Evolutionary conservation across 176 grass and related monocot species (phyloP).

Genomic region (Puccinellia tenuiflora): DNA sequence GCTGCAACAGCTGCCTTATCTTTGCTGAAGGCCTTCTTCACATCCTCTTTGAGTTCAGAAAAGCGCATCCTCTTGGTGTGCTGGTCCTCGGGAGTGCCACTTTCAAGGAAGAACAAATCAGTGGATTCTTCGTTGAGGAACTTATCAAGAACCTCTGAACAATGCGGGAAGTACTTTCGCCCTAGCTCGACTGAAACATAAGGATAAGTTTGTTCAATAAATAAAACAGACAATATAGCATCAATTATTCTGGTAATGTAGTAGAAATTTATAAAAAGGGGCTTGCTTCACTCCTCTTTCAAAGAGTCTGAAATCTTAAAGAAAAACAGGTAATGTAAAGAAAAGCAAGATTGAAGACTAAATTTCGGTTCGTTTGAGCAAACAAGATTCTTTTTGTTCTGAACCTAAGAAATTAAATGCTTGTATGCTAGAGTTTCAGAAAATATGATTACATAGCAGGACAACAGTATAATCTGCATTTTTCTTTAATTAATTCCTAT

Average conservation of each 20-base stretch:
- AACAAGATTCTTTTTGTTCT: background rate
- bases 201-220: background rate
- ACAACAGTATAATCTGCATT: too few relatives aligned
- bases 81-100: slow-evolving; percentile 67
- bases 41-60: slow-evolving; percentile 81
- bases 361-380: background rate
- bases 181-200: slow-evolving; percentile 70
- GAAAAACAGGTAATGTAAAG: background rate
- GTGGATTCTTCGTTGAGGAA: slow-evolving; percentile 77
- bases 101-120: slow-evolving; percentile 61
- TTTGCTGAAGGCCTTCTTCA: slow-evolving; percentile 77
- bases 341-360: background rate
- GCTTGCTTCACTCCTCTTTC: background rate
- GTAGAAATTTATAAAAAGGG: too few relatives aligned
- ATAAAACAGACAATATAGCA: background rate
- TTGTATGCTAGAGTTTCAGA: background rate
- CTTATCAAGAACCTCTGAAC: slow-evolving; percentile 81
- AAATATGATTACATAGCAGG: too few relatives aligned
- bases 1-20: slow-evolving; percentile 57
- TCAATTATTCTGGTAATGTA: too few relatives aligned
- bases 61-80: slow-evolving; percentile 61
- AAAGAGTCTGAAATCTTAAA: background rate
- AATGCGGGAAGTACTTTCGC: slow-evolving; percentile 72
- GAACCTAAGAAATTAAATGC: background rate
- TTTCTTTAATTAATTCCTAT: too few relatives aligned